Conservation (phyloP, 2,329 filamentous ascomycete genomes). For the Proliferodiscus dingleyae region DNA sequence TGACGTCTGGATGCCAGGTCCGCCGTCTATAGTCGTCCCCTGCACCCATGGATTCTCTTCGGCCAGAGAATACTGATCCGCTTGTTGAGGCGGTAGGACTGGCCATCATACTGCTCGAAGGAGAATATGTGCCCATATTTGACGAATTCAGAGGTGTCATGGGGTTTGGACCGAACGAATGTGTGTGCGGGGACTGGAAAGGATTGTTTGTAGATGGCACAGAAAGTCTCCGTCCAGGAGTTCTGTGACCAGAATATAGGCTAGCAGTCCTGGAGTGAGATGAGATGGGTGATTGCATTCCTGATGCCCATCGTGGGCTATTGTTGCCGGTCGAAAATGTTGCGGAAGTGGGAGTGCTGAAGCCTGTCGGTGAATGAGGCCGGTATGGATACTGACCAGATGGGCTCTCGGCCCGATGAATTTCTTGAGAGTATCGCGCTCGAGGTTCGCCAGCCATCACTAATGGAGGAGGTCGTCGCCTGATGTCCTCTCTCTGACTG, state of each 20-base stretch:
- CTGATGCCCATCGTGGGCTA: slow-evolving; percentile 69
- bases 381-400: slow-evolving; percentile 63
- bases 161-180: slow-evolving; percentile 51
- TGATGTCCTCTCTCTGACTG: slow-evolving; percentile 51
- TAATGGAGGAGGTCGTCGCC: slow-evolving; percentile 72
- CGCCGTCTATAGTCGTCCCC: slow-evolving; percentile 74
- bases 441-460: slow-evolving; percentile 75
- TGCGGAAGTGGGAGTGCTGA: slow-evolving; percentile 77
- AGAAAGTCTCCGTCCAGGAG: slow-evolving; percentile 70
- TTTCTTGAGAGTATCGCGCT: slow-evolving; percentile 62
- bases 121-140: slow-evolving; percentile 49
- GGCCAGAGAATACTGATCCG: slow-evolving; percentile 49
- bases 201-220: slow-evolving; percentile 77
- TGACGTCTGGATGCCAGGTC: slow-evolving; percentile 81
- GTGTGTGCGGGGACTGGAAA: slow-evolving; percentile 61
- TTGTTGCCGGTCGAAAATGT: slow-evolving; percentile 73
- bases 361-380: slow-evolving; percentile 65
- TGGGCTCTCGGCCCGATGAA: slow-evolving; percentile 50
- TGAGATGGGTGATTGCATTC: slow-evolving; percentile 67
- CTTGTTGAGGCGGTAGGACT: slow-evolving; percentile 60
- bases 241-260: slow-evolving; percentile 63
- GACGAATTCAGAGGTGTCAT: slow-evolving; percentile 51
- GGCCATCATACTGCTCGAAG: slow-evolving; percentile 54
- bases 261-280: slow-evolving; percentile 65
- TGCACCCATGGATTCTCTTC: slow-evolving; percentile 60